These are phyloP conservation scores for Neonectria ditissima DNA, from an alignment of 2,329 filamentous ascomycete species.

Conservation along the genomic window DNA sequence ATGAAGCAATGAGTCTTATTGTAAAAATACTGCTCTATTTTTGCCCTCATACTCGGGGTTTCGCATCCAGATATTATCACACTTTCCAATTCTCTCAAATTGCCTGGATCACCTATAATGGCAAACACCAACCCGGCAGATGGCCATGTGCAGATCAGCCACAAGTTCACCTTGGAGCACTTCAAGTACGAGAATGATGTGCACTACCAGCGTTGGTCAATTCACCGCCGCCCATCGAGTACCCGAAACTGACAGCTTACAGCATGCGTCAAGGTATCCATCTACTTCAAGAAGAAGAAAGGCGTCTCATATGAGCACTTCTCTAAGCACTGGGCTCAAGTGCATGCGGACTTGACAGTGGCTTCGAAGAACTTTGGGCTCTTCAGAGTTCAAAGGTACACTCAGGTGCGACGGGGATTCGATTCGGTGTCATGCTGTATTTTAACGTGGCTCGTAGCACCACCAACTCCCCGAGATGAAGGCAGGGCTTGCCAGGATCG, in stretches of 20 bases:
- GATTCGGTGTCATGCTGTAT: not conserved
- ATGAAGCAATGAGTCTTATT: not conserved
- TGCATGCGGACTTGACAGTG: slow-evolving; percentile 35
- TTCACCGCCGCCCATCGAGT: too few species aligned
- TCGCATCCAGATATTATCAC: too few species aligned
- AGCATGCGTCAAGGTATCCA: slow-evolving; percentile 34
- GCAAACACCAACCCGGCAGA: slow-evolving; percentile 7
- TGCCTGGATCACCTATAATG: not conserved
- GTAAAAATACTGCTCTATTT: too few species aligned
- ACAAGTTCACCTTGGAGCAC: slow-evolving; percentile 31
- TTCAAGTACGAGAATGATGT: slow-evolving; percentile 31
- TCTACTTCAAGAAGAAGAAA: slow-evolving; percentile 34
- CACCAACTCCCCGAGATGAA: slow-evolving; percentile 35
- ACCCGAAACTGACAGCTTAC: not conserved
- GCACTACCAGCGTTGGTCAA: slow-evolving; percentile 31
- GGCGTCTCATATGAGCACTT: slow-evolving; percentile 35
- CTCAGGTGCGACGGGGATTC: slow-evolving; percentile 19
- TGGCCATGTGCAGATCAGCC: slow-evolving; percentile 28
- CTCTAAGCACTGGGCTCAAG: slow-evolving; percentile 31
- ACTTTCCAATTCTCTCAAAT: too few species aligned
- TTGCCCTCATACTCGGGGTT: too few species aligned
- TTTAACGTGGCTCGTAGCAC: slow-evolving; percentile 13
- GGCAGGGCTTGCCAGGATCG: slow-evolving; percentile 19
- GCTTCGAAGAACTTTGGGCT: slow-evolving; percentile 32
- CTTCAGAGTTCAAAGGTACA: slow-evolving; percentile 32